Percentiles rank a stretch among this genome's conserved stretches.
phyloP scores from a whole-genome alignment of 495 filamentous ascomycete species.

The Penicillium cinerascens region DNA sequence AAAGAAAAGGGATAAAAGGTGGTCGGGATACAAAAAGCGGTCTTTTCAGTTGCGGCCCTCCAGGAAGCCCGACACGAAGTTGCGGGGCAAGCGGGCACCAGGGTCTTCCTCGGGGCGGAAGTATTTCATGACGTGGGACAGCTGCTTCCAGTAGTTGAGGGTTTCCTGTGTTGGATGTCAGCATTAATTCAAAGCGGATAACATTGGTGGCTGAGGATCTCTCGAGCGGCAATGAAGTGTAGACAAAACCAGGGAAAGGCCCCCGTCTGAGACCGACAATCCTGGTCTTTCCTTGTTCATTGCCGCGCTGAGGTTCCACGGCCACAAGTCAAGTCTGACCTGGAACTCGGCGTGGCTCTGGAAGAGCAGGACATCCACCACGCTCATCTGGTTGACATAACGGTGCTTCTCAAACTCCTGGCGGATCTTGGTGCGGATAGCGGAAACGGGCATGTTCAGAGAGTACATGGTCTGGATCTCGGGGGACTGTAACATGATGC shows the following conservation, averaged over 20 bases:
- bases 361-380: slow-evolving; percentile 83
- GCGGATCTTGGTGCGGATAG: slow-evolving; percentile 87
- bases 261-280: neutral
- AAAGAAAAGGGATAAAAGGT: slow-evolving; percentile 20
- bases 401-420: slow-evolving; percentile 97
- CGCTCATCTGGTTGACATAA: slow-evolving; percentile 82
- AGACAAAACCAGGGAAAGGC: neutral
- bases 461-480: slow-evolving; percentile 97
- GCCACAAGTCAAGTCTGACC: slow-evolving; percentile 35
- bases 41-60: slow-evolving; percentile 56
- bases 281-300: neutral
- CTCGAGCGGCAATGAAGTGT: neutral
- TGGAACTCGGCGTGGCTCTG: slow-evolving; percentile 90
- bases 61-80: slow-evolving; percentile 90
- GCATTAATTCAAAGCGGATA: neutral
- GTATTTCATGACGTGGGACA: slow-evolving; percentile 94
- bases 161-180: slow-evolving; percentile 65
- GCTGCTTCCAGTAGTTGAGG: slow-evolving; percentile 98
- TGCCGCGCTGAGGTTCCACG: neutral
- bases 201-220: neutral
- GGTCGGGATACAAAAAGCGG: slow-evolving; percentile 11
- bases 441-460: slow-evolving; percentile 80
- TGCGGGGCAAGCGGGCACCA: slow-evolving; percentile 70
- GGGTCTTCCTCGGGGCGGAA: slow-evolving; percentile 88
- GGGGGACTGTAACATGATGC: slow-evolving; percentile 64